phyloP scores from a whole-genome alignment of 2,329 filamentous ascomycete species.

The Colletotrichum higginsianum region DNA sequence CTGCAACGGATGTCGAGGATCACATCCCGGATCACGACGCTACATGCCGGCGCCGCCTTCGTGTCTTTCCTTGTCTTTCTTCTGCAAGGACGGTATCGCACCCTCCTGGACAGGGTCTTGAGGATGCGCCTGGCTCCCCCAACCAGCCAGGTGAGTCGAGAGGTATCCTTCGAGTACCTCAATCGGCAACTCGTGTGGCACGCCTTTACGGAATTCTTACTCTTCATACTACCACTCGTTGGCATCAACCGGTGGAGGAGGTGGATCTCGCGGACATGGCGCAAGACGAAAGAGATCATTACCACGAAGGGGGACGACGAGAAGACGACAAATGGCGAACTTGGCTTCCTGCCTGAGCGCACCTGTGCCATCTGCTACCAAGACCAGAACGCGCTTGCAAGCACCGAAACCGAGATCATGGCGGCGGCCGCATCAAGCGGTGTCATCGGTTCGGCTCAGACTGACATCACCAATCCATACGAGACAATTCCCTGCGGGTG shows the following conservation, averaged over 20 bases:
- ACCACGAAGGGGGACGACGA: constrained; percentile 62
- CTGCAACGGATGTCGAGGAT: constrained; percentile 75
- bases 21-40: constrained; percentile 78
- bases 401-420: constrained; percentile 82
- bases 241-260: constrained; percentile 94
- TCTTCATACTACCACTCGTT: constrained; percentile 96
- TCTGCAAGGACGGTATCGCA: constrained; percentile 91
- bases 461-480: constrained; percentile 97
- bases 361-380: constrained; percentile 98
- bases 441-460: constrained; percentile 88
- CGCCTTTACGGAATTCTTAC: constrained; percentile 98
- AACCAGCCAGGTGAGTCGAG: constrained; percentile 86
- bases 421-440: constrained; percentile 80
- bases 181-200: constrained; percentile 99
- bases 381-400: constrained; percentile 83
- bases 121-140: constrained; percentile 88
- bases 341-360: constrained; percentile 88
- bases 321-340: constrained; percentile 77
- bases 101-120: constrained; percentile 87
- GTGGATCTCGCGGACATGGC: constrained; percentile 90
- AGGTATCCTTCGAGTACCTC: constrained; percentile 97
- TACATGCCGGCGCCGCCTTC: constrained; percentile 87
- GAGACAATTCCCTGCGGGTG: constrained; percentile 91
- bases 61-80: constrained; percentile 92
- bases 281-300: constrained; percentile 79